Conservation (phyloP, 768 basidiomycete species). For the Pulveroboletus frians region DNA sequence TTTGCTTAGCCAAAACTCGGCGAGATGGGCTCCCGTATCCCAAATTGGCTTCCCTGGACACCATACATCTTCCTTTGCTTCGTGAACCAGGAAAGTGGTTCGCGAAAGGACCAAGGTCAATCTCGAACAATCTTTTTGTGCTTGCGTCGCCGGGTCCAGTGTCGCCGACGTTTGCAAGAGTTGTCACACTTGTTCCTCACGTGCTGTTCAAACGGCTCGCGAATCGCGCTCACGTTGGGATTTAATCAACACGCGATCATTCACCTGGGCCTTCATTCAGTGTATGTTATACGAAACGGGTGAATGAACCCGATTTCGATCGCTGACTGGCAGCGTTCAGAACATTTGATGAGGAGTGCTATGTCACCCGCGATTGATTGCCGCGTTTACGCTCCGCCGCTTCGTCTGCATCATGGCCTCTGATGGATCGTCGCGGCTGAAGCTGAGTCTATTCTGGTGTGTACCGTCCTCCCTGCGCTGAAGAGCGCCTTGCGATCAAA, state of each 20-base stretch:
- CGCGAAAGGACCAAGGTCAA: conserved; percentile 85
- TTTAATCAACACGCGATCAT: conserved; percentile 47
- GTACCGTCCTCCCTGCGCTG: conserved; percentile 67
- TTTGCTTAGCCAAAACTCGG: conserved; percentile 79
- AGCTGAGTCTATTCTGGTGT: conserved; percentile 52
- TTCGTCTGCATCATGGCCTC: conserved; percentile 60
- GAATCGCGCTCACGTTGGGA: conserved; percentile 59
- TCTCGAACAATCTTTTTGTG: conserved; percentile 55
- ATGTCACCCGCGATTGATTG: conserved; percentile 62
- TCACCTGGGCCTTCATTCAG: conserved; percentile 58
- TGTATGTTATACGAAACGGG: conserved; percentile 72
- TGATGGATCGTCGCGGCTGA: conserved; percentile 31
- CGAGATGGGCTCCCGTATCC: conserved; percentile 80
- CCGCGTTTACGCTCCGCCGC: conserved; percentile 71
- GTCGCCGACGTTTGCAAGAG: conserved; percentile 43
- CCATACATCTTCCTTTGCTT: conserved; percentile 64
- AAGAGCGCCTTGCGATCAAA: conserved; percentile 76
- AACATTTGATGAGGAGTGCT: conserved; percentile 61
- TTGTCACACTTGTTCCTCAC: conserved; percentile 75
- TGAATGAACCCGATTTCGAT: conserved; percentile 93
- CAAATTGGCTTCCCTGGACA: conserved; percentile 54
- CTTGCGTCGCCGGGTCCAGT: conserved; percentile 50
- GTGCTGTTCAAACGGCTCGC: conserved; percentile 64
- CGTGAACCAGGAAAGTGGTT: conserved; percentile 70
- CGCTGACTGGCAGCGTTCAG: conserved; percentile 73